Base-by-base conservation (phyloP, 148 eudicot species). In the Rhododendron molle region DNA sequence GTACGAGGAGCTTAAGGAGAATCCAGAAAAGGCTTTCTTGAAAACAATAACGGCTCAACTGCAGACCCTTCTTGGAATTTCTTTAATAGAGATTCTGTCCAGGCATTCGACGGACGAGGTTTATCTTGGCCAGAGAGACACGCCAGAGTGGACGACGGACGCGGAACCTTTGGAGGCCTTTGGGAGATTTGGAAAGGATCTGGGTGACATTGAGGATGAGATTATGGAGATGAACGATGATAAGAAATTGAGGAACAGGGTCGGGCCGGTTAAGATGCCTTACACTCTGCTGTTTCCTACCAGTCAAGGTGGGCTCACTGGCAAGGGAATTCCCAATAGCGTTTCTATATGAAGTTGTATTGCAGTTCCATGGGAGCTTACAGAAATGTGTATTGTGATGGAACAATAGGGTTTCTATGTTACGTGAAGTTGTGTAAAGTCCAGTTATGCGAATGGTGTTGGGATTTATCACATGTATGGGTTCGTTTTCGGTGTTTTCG, bases 261-360 rank as follows among this genome's bases (percentile, higher is more conserved):
- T 44, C n/a, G 90, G 90, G 36, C 85, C 87, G 0, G 90, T 84
- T 9, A 83, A 86, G 50, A 52, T 89, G 44, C 88, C 90, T 4
- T 83, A 86, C 72, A 86, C 90, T 36, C 78, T 90, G 85, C 77
- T 90, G 15, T 86, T 77, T 78, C 91, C 91, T 32, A 86, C 83
- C 18, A 84, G 87, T 84, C 87, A 84, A 81, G 67, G n/a, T 28
- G 91, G 91, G 38, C 34, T 87, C 6, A 90, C 88, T 76, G 89
- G 88, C 38, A 88, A 50, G 78, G 91, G 91, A 58, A 88, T 90
- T 49, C 91, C 91, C 44, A 90, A 90, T 21, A 90, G 91, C 52
- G 80, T 85, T 28, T 76, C 89, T 18, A 88, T 85, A 69, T 87
- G 18, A 47, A 56, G 46, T 65, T 30, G 16, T 15, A 44, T 44